Evolutionary conservation across 352 stramenopile species (phyloP).

Genomic region (Phytopythium chamaehyphon): DNA sequence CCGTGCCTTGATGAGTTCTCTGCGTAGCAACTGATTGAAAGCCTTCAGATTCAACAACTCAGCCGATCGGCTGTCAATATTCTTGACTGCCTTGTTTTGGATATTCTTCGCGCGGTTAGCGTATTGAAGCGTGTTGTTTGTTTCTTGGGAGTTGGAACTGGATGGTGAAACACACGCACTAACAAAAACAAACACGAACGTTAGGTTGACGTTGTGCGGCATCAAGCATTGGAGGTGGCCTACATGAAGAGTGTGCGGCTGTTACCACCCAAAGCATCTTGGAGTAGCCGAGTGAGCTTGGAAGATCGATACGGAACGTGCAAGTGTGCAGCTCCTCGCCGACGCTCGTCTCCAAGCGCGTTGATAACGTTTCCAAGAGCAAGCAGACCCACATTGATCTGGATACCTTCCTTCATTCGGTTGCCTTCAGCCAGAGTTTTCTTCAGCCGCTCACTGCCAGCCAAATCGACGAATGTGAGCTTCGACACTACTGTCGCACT

Average conservation of each 20-base stretch:
- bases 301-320: constrained; percentile 82
- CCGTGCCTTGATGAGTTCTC: constrained; percentile 60
- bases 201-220: background rate
- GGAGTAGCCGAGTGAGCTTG: constrained; percentile 75
- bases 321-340: constrained; percentile 31
- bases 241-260: constrained; percentile 88
- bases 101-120: constrained; percentile 87
- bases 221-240: constrained; percentile 4
- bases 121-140: constrained; percentile 83
- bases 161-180: constrained; percentile 84
- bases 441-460: constrained; percentile 83
- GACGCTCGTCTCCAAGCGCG: constrained; percentile 70
- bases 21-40: constrained; percentile 60
- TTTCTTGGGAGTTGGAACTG: constrained; percentile 63
- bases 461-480: constrained; percentile 86
- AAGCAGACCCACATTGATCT: constrained; percentile 85
- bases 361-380: constrained; percentile 88
- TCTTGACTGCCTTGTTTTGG: constrained; percentile 89
- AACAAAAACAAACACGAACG: constrained; percentile 3
- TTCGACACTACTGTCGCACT: constrained; percentile 58
- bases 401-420: constrained; percentile 88
- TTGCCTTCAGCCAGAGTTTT: constrained; percentile 79
- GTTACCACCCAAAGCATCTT: constrained; percentile 86
- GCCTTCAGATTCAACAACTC: constrained; percentile 68
- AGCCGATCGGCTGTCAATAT: constrained; percentile 75